Percentiles rank a stretch among this genome's conserved stretches.
phyloP scores from a whole-genome alignment of 208 protist genomes.

The Leishmania braziliensis region DNA sequence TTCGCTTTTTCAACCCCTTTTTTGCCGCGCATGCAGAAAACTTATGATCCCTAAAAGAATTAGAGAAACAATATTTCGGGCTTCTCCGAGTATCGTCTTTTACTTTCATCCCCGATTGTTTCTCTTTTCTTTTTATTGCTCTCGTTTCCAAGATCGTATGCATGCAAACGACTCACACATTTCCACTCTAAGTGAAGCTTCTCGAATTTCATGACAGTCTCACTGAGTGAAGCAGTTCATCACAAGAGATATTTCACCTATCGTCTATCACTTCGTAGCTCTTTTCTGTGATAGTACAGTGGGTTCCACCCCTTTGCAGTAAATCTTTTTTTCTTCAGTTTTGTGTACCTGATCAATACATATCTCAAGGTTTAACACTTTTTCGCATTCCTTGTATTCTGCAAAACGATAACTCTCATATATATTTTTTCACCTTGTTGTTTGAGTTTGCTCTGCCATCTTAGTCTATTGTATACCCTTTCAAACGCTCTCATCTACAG shows the following conservation, averaged over 20 bases:
- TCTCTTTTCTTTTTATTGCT: conserved; percentile 2
- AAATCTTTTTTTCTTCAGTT: not conserved
- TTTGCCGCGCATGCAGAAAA: not conserved
- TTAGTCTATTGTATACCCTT: not conserved
- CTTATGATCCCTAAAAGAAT: not conserved
- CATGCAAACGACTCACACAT: not conserved
- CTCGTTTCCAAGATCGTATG: not conserved
- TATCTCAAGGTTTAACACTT: not conserved
- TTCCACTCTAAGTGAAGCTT: not conserved
- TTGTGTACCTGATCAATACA: not conserved
- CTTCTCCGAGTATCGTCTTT: not conserved
- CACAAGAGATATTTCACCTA: not conserved
- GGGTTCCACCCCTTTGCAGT: not conserved
- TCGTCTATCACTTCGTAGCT: not conserved
- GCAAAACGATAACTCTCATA: not conserved
- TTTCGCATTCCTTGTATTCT: not conserved
- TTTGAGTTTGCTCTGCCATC: not conserved
- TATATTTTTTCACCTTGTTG: not conserved
- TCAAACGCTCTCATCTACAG: not conserved
- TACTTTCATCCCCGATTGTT: not conserved
- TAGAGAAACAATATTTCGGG: not conserved
- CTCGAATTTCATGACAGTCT: not conserved
- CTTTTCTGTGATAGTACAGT: not conserved
- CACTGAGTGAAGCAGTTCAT: not conserved
- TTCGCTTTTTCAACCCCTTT: not conserved